Base-by-base conservation (phyloP, 2,329 filamentous ascomycete genomes). In the Samsoniella hepiali region DNA sequence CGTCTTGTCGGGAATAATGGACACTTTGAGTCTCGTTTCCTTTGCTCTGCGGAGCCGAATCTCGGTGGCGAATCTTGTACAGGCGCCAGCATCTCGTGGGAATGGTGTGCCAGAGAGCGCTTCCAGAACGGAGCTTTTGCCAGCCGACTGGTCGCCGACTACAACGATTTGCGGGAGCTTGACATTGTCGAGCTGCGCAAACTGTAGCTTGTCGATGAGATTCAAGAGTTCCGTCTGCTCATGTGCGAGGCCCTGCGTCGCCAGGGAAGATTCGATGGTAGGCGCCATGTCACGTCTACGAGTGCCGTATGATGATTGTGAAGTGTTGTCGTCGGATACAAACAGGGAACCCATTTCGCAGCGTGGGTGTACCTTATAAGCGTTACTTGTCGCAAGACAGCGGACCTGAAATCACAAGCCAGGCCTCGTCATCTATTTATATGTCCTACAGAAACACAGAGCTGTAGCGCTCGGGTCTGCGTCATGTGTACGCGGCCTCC, bases 81-180 rank as follows among this genome's bases (percentile, higher is more conserved):
- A 89, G 2, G 86, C 78, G 54, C 81, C 84, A 58, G 84, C 83
- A 65, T 84, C 83, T 62, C 82, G 77, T 0, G 85, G 86, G 53
- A 89, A 88, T 0, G 82, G 81, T 10, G 86, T 84, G 31, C 84
- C 84, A 0, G 84, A 87, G 44, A 89, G 77, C n/a, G 85, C 84
- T 68, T 88, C 85, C 2, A 88, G 79, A 1, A 87, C 83, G 5
- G 85, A 88, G 67, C 82, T 86, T 72, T 88, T 88, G 27, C 86
- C 86, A 6, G 84, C 82, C 1, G 84, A 87, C 72, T 88, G 85
- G 70, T 88, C 84, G 36, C 86, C 85, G 40, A 86, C 86, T 31
- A 88, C 85, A 54, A 88, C 84, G 42, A 88, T 83, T 69, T 88
- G 84, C 1, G 84, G 84, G 0, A 87, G 76, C 54, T 80, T 79